A percentile compares a stretch with the other conserved stretches of the same genome.
Conservation (phyloP, 768 basidiomycete genomes). For the Psilocybe cyanescens region DNA sequence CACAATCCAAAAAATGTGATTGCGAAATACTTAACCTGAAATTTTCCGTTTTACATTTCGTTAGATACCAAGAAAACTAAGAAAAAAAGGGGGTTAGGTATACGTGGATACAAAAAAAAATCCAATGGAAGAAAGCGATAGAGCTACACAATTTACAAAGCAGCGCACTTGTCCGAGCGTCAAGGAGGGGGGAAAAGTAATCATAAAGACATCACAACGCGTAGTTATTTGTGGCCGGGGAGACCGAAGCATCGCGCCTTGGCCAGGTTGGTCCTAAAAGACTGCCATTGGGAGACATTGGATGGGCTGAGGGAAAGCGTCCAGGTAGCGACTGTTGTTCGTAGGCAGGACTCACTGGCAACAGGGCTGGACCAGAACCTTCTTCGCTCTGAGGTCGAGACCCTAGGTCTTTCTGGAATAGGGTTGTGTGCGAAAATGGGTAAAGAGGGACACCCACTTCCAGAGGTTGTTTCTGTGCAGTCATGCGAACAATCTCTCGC, state of each 20-base stretch:
- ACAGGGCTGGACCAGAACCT: conserved; percentile 32
- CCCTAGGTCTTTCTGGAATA: conserved; percentile 57
- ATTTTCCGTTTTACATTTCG: neutral
- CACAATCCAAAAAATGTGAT: neutral
- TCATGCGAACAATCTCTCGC: conserved; percentile 84
- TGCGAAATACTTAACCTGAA: no score
- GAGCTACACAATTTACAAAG: conserved; percentile 2
- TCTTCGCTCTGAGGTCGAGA: conserved; percentile 34
- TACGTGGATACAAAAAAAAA: neutral
- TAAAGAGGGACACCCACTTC: conserved; percentile 82
- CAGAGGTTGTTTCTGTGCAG: conserved; percentile 78
- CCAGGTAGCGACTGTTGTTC: conserved; percentile 32
- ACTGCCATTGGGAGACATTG: conserved; percentile 19
- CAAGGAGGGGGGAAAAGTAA: conserved; percentile 6
- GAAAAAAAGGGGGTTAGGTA: neutral
- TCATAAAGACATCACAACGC: conserved; percentile 10
- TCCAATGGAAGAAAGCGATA: neutral
- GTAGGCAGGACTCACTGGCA: conserved; percentile 40
- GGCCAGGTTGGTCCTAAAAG: conserved; percentile 24
- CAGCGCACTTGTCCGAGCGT: conserved; percentile 5
- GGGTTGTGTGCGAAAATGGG: conserved; percentile 73
- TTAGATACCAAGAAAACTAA: neutral
- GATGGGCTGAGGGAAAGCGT: conserved; percentile 17
- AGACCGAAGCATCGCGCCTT: conserved; percentile 28
- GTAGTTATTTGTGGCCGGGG: conserved; percentile 22